Evolutionary conservation across 306 rosid species (phyloP), one percentile per base, ranked within the genome.

Genomic region (Pyrus pyrifolia): DNA sequence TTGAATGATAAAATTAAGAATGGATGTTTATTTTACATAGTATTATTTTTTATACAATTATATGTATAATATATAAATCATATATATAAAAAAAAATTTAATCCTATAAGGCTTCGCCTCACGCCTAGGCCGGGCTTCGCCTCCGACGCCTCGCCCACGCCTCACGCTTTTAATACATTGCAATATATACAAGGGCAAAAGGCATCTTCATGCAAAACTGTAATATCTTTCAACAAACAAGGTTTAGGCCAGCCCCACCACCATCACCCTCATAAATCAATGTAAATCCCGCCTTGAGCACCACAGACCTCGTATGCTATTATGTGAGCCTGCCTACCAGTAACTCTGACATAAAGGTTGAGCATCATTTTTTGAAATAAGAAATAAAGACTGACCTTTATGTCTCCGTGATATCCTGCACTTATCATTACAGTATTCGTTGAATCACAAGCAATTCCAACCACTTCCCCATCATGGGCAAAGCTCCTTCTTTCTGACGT

Each of bases 381-480:
- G 30, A 63, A 73, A 81, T 62, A 68, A 1, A 23, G 57, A 84
- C 33, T 11, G 49, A 85, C 98, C 98, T 95, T 95, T 87, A 95
- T 83, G 84, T 92, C 97, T 79, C 98, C 98, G 73, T 57, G 86
- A 86, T 86, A 88, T 81, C 98, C 98, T 4, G 90, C 93, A 85
- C 97, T 95, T 83, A 95, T 92, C 91, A 95, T 79, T 72, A 81
- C 84, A 75, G 96, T 88, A 85, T 95, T 95, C 45, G 97, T 95
- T 38, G 98, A 84, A 88, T 95, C 98, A 87, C 97, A 92, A 46
- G 96, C 93, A 84, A 95, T 88, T 78, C 98, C 98, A 80, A 89
- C 91, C 68, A 95, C 98, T 78, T 92, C 98, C 72, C 96, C 84
- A 69, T 86, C 88, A 86, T 95, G 98, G 73, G 97, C 96, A 87